Conservation (phyloP, 495 filamentous ascomycete genomes). For the Polyplosphaeria fusca region DNA sequence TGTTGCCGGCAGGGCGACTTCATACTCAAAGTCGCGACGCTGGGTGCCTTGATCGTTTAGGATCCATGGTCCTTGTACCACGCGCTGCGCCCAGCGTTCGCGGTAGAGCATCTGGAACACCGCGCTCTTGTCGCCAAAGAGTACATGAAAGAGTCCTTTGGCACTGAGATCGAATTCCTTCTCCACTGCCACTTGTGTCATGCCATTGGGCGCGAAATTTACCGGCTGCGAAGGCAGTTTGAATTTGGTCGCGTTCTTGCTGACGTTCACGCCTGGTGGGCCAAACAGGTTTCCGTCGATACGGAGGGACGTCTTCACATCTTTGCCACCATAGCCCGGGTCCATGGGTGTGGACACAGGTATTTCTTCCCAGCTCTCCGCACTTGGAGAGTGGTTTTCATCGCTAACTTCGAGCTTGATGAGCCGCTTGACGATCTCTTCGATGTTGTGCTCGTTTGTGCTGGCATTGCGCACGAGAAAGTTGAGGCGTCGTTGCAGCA, state of each 20-base stretch:
- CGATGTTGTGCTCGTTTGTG: constrained; percentile 51
- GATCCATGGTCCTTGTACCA: constrained; percentile 84
- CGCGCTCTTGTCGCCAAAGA: constrained; percentile 92
- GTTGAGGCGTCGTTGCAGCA: constrained; percentile 80
- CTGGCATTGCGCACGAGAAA: constrained; percentile 73
- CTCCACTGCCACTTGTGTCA: constrained; percentile 67
- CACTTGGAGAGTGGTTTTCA: constrained; percentile 62
- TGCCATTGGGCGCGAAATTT: constrained; percentile 74
- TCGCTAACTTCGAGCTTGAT: constrained; percentile 67
- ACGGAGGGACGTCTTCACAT: constrained; percentile 59
- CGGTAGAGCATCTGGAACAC: constrained; percentile 90
- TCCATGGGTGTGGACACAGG: constrained; percentile 62
- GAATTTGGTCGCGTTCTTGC: constrained; percentile 63
- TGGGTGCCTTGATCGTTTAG: constrained; percentile 64
- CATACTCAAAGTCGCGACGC: constrained; percentile 73
- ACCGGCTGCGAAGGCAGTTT: constrained; percentile 81
- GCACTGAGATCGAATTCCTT: constrained; percentile 80
- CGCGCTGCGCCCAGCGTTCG: constrained; percentile 65
- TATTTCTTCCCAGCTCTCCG: constrained; percentile 93
- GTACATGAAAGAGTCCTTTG: constrained; percentile 90
- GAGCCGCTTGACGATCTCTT: constrained; percentile 62
- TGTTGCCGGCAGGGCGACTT: constrained; percentile 21
- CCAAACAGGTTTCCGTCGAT: constrained; percentile 57
- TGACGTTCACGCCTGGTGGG: constrained; percentile 43
- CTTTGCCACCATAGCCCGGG: constrained; percentile 45